Evolutionary conservation across 75 land plant species (phyloP).

Genomic region (Pseudotsuga menziesii): DNA sequence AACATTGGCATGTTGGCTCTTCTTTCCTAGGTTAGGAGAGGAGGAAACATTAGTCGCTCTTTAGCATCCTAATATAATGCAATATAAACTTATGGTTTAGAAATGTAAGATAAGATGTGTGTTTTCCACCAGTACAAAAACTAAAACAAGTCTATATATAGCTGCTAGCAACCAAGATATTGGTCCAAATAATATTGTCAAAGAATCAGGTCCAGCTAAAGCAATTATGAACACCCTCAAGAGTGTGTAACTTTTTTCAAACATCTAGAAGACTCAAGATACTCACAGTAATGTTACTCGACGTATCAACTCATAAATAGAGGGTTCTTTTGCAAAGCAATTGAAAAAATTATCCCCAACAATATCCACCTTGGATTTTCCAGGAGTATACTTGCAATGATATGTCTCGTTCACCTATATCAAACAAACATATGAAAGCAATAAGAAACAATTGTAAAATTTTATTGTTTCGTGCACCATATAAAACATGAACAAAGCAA

Average conservation of each 20-base stretch:
- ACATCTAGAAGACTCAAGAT: neutral
- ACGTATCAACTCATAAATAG: conserved; percentile 31
- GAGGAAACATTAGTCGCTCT: too few relatives aligned
- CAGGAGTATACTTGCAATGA: conserved; percentile 60
- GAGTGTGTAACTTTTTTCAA: neutral
- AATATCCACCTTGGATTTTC: conserved; percentile 43
- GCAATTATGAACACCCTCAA: neutral
- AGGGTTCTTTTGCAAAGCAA: conserved; percentile 43
- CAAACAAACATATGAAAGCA: neutral
- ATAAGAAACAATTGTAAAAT: neutral
- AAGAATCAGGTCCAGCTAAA: neutral
- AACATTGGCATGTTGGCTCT: too few relatives aligned
- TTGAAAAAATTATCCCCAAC: conserved; percentile 28
- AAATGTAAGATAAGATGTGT: neutral
- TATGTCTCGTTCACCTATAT: conserved; percentile 65
- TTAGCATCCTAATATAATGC: too few relatives aligned
- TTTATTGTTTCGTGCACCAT: neutral
- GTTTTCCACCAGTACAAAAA: neutral
- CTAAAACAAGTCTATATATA: neutral
- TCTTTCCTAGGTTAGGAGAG: too few relatives aligned
- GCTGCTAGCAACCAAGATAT: neutral
- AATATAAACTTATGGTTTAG: too few relatives aligned
- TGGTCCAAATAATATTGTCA: neutral
- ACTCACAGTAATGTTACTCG: conserved; percentile 46
- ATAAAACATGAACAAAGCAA: neutral